Conservation (phyloP, 140 eudicot species). For the Senecio squalidus region DNA sequence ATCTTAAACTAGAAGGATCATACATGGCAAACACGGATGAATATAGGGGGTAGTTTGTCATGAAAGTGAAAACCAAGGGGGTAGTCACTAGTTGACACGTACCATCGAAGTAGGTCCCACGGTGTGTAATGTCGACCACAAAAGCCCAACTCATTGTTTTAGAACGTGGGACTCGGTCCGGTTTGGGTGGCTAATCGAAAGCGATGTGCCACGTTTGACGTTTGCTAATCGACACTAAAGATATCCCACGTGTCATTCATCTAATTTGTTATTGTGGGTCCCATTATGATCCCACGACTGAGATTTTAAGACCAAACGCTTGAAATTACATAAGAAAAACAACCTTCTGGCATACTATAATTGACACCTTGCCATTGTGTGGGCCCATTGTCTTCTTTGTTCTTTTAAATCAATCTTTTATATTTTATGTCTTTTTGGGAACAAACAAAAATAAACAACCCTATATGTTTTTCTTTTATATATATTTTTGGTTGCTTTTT, state of each 20-base stretch:
- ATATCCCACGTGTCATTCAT: slow-evolving; percentile 17
- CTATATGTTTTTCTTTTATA: neutral
- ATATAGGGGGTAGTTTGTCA: too few species aligned
- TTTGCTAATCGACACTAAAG: slow-evolving; percentile 10
- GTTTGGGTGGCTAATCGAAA: slow-evolving; percentile 34
- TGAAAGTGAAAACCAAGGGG: neutral
- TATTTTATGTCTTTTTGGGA: slow-evolving; percentile 20
- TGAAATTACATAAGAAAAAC: neutral
- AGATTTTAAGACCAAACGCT: neutral
- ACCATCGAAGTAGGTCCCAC: slow-evolving; percentile 26
- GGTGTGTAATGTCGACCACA: slow-evolving; percentile 13
- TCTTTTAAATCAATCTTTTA: neutral
- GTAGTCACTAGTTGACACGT: slow-evolving; percentile 19
- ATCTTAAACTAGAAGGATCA: too few species aligned
- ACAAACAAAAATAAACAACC: slow-evolving; percentile 28
- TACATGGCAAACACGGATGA: too few species aligned
- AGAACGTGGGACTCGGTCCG: slow-evolving; percentile 37
- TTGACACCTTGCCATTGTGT: slow-evolving; percentile 17
- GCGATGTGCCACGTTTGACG: slow-evolving; percentile 28
- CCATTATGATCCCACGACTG: slow-evolving; percentile 24
- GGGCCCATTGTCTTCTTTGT: neutral
- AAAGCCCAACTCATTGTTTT: slow-evolving; percentile 25
- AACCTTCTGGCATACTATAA: slow-evolving; percentile 10
- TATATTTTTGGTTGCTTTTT: slow-evolving; percentile 12
- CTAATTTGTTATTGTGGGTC: neutral